These are phyloP conservation scores for Phialophora tarda DNA, from an alignment of 2,329 filamentous ascomycete genomes.

Conservation along the genomic window DNA sequence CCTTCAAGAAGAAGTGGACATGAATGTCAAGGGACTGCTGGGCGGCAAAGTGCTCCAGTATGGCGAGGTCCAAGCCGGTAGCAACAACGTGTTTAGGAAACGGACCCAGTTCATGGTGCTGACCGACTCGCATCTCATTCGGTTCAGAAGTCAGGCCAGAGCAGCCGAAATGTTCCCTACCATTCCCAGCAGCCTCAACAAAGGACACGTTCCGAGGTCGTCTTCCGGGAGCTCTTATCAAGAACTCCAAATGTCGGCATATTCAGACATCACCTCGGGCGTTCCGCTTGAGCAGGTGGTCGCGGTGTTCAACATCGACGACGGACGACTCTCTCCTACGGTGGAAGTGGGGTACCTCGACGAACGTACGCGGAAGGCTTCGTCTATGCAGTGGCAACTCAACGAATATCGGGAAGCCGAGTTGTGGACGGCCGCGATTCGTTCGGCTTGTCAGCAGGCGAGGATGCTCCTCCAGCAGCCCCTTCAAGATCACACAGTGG, in stretches of 20 bases:
- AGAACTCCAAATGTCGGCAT: constrained; percentile 64
- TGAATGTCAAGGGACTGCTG: constrained; percentile 44
- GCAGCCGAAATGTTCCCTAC: constrained; percentile 67
- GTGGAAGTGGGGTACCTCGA: constrained; percentile 72
- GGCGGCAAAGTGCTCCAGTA: constrained; percentile 64
- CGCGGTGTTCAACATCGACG: constrained; percentile 69
- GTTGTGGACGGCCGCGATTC: constrained; percentile 67
- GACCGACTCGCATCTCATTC: constrained; percentile 70
- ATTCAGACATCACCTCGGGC: constrained; percentile 59
- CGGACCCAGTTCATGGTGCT: constrained; percentile 75
- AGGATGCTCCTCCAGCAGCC: constrained; percentile 44
- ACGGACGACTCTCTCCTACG: constrained; percentile 69
- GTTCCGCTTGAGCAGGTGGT: constrained; percentile 70
- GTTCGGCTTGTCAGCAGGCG: constrained; percentile 56
- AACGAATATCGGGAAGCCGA: constrained; percentile 68
- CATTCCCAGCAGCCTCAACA: constrained; percentile 51
- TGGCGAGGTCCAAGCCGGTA: constrained; percentile 73
- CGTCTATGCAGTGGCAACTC: constrained; percentile 68
- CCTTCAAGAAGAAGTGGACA: constrained; percentile 53
- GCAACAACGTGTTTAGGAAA: constrained; percentile 69
- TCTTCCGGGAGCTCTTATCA: constrained; percentile 67
- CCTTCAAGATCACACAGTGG: constrained; percentile 62
- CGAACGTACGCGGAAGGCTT: constrained; percentile 65
- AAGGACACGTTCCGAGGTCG: constrained; percentile 58
- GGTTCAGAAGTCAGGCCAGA: constrained; percentile 71